Evolutionary conservation across 2,329 filamentous ascomycete species (phyloP).

Genomic region (Aspergillus pseudoterreus): DNA sequence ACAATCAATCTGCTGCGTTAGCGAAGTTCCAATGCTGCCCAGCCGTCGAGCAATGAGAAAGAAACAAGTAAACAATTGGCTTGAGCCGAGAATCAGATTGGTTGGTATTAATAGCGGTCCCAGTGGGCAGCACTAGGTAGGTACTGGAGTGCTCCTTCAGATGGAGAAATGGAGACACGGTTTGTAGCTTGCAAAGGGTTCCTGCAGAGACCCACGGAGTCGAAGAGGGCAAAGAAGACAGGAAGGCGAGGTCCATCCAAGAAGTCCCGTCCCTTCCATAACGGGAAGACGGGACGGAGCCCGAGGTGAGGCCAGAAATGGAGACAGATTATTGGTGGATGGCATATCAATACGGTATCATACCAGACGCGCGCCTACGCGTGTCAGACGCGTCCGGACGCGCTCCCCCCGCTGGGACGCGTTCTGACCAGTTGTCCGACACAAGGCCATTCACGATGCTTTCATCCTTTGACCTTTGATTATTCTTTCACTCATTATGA

Average conservation of each 20-base stretch:
- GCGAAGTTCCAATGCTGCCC: not conserved
- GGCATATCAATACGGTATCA: constrained; percentile 9
- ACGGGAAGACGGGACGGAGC: not conserved
- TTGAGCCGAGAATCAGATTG: not conserved
- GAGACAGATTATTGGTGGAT: not conserved
- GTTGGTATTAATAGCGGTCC: not conserved
- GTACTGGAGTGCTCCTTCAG: not conserved
- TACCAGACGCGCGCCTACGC: constrained; percentile 19
- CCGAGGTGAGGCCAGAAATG: not conserved
- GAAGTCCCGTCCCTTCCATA: too few species aligned
- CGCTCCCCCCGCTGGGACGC: constrained; percentile 18
- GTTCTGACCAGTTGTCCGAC: constrained; percentile 3
- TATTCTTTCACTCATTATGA: not conserved
- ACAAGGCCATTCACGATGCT: constrained; percentile 7
- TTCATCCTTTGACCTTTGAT: not conserved
- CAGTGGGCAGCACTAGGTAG: not conserved
- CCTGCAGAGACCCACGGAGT: constrained; percentile 1
- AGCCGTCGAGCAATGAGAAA: not conserved
- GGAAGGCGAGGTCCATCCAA: not conserved
- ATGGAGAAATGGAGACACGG: not conserved
- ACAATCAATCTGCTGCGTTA: too few species aligned
- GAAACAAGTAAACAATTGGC: not conserved
- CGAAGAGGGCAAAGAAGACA: not conserved
- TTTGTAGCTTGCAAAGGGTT: not conserved
- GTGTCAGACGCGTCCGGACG: constrained; percentile 17